Evolutionary conservation across 2,329 filamentous ascomycete genomes (phyloP).

Genomic region (Talaromyces sp.): DNA sequence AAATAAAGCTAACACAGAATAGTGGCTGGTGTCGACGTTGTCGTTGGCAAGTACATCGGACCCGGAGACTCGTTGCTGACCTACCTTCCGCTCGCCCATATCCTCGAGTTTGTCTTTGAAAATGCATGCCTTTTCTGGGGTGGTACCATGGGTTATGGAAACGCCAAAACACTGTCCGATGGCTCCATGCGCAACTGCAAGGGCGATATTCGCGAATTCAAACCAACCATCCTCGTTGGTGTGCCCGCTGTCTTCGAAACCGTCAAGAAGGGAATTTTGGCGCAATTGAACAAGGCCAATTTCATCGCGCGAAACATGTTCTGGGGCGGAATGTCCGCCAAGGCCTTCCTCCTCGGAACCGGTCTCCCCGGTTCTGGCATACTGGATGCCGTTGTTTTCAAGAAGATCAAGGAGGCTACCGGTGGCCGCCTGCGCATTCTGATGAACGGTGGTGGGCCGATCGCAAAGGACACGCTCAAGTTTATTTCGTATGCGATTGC

Average conservation of each 20-base stretch:
- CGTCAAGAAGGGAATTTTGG: conserved; percentile 86
- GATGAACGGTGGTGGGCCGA: conserved; percentile 89
- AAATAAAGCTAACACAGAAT: conserved; percentile 11
- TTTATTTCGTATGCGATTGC: conserved; percentile 91
- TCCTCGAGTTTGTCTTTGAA: conserved; percentile 94
- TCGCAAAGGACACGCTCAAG: conserved; percentile 77
- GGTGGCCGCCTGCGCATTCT: conserved; percentile 83
- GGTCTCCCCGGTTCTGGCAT: conserved; percentile 48
- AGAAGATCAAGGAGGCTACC: conserved; percentile 83
- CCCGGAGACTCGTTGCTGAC: conserved; percentile 75
- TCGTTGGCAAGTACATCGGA: conserved; percentile 72
- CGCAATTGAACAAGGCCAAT: conserved; percentile 67
- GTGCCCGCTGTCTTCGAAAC: conserved; percentile 97
- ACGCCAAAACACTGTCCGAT: conserved; percentile 82
- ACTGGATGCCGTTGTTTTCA: conserved; percentile 81
- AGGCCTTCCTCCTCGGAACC: conserved; percentile 52
- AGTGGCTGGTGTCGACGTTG: conserved; percentile 74
- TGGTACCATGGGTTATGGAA: conserved; percentile 88
- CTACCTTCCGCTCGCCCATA: conserved; percentile 91
- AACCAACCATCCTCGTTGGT: conserved; percentile 83
- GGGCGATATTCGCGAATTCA: conserved; percentile 89
- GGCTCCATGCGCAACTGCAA: conserved; percentile 79
- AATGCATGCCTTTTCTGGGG: conserved; percentile 86
- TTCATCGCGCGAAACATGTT: conserved; percentile 72
- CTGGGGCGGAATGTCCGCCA: conserved; percentile 59